Conservation (phyloP, 2,329 filamentous ascomycete genomes). For the Alternaria gansuensis region DNA sequence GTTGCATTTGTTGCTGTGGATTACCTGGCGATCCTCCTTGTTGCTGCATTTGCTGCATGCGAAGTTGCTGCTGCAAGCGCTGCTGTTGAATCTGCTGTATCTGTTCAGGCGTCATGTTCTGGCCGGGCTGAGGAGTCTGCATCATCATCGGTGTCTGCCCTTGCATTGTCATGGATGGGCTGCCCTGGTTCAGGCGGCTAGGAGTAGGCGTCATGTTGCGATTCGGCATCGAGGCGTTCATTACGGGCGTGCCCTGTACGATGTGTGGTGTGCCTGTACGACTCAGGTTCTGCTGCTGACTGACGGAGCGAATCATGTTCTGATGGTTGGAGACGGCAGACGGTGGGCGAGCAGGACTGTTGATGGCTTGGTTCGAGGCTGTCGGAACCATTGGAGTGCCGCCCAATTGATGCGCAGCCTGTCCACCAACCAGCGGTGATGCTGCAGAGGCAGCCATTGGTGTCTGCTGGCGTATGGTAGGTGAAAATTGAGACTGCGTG, state of each 20-base stretch:
- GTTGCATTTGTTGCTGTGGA: constrained; percentile 41
- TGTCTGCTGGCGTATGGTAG: constrained; percentile 60
- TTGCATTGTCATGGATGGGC: constrained; percentile 47
- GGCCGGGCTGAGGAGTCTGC: constrained; percentile 43
- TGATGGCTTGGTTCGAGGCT: constrained; percentile 50
- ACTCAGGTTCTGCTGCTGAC: constrained; percentile 52
- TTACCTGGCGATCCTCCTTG: constrained; percentile 33
- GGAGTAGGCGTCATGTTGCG: constrained; percentile 54
- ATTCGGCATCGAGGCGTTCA: constrained; percentile 50
- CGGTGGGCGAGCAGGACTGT: constrained; percentile 51
- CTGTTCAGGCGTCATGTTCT: constrained; percentile 50
- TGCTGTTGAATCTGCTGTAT: constrained; percentile 44
- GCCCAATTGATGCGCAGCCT: constrained; percentile 50
- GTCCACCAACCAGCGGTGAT: constrained; percentile 52
- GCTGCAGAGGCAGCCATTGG: constrained; percentile 55
- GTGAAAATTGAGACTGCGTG: constrained; percentile 71
- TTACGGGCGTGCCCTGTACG: constrained; percentile 51
- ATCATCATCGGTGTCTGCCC: constrained; percentile 52
- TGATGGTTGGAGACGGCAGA: constrained; percentile 52
- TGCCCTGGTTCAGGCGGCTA: constrained; percentile 49
- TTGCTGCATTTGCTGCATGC: constrained; percentile 43
- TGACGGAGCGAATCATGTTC: constrained; percentile 52
- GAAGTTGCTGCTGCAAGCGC: constrained; percentile 43
- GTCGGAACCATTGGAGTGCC: constrained; percentile 58
- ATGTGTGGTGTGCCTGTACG: constrained; percentile 53